A percentile compares a stretch with the other conserved stretches of the same genome.
These are phyloP conservation scores for Citrus glauca DNA, from an alignment of 345 rosid species.

Conservation along the genomic window DNA sequence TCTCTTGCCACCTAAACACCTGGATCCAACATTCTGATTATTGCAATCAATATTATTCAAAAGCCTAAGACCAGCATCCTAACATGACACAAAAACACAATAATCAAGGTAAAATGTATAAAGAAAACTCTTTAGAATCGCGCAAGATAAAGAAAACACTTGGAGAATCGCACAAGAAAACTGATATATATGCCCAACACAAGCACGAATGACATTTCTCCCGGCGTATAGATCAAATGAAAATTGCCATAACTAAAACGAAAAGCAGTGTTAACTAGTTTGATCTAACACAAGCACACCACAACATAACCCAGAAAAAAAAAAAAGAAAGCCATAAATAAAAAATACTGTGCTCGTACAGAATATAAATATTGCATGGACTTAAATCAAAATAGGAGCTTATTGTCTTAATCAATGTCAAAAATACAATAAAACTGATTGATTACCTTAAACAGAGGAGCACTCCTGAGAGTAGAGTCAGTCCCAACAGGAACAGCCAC, in stretches of 20 bases:
- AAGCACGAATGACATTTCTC: not conserved
- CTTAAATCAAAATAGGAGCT: not conserved
- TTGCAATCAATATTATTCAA: not conserved
- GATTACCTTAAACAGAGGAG: conserved; percentile 44
- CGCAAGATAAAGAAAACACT: too few relatives aligned
- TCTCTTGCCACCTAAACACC: not conserved
- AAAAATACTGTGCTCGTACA: too few relatives aligned
- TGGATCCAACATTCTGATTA: not conserved
- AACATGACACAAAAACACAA: not conserved
- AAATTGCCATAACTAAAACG: not conserved
- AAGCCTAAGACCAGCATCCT: not conserved
- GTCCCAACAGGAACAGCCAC: conserved; percentile 35
- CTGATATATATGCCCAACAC: not conserved
- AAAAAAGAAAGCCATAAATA: not conserved
- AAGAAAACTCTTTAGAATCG: too few relatives aligned
- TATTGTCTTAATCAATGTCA: not conserved
- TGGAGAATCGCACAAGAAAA: not conserved
- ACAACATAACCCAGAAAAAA: not conserved
- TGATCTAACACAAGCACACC: not conserved
- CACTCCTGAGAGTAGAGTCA: conserved; percentile 31
- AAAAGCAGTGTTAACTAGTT: not conserved
- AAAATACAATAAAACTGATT: not conserved
- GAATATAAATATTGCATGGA: not conserved
- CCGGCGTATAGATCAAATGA: not conserved
- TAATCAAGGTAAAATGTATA: not conserved